Base-by-base conservation (phyloP, 805 yeast genomes). In the Dipodascus albidus region DNA sequence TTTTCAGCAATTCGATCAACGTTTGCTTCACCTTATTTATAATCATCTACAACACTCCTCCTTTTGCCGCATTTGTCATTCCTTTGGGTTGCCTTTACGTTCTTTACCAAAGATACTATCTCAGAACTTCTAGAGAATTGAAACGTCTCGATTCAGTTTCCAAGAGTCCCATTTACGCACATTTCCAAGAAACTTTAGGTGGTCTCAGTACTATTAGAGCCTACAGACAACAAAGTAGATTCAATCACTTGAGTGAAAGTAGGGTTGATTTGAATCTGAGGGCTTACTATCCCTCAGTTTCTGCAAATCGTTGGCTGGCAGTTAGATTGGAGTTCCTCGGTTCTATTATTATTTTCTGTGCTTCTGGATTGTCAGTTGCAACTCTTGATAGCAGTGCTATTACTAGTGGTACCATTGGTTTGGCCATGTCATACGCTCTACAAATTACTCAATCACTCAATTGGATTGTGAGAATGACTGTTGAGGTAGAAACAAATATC, bases 381-480 rank as follows among this genome's bases (percentile, higher is more conserved):
- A 78, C 88, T 21, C 74, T 89, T 59, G 76, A 72, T 52, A 73
- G 77, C 17, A 95, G 96, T 14, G 67, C 72, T 19, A 76, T 91
- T 24, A 79, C 89, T 20, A 89, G 96, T 17, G 99, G 99, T 70
- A 72, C 87, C 64, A 90, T 90, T 63, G 99, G 99, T 75, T 75
- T 93, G 62, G 84, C 96, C 21, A 85, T 93, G 61, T 85, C 95
- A 49, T 95, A 93, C 69, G 91, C 99, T 1, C 75, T 93, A 58
- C 96, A 88, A 68, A 79, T 90, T 56, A 93, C 99, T 0, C 96
- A 89, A 69, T 78, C 96, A 0, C 77, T 93, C 69, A 91, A 89
- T 68, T 91, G 97, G 97, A 88, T 93, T 69, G 98, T 93, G 27
- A 80, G 99, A 71, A 91, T 90, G 98, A 87, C 97, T 0, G 99